phyloP scores from a whole-genome alignment of 768 basidiomycete genomes.

The Coprinopsis sp. region DNA sequence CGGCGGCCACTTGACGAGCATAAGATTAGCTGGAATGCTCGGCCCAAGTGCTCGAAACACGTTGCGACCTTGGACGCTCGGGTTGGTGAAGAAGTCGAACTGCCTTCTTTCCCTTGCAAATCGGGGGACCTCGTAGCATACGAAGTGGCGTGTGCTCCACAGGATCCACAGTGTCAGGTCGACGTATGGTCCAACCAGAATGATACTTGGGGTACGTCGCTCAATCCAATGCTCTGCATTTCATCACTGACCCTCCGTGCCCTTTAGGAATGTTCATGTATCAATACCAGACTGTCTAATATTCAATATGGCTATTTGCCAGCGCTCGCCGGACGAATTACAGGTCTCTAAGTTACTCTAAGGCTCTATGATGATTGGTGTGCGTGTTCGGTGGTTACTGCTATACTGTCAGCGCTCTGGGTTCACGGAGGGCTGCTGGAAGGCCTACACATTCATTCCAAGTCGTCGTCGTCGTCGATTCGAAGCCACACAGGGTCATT shows the following conservation, averaged over 20 bases:
- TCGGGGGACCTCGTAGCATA: conserved; percentile 22
- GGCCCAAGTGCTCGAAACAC: conserved; percentile 16
- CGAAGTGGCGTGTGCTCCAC: conserved; percentile 22
- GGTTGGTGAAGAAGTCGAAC: conserved; percentile 20
- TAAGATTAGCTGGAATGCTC: conserved; percentile 19
- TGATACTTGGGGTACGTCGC: conserved; percentile 23
- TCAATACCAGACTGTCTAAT: conserved; percentile 21
- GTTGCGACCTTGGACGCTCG: conserved; percentile 18
- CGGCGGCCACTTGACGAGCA: conserved; percentile 20
- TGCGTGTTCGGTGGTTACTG: too few species aligned
- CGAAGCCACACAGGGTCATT: too few species aligned
- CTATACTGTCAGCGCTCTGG: too few species aligned
- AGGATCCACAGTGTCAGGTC: conserved; percentile 17
- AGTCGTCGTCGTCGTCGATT: too few species aligned
- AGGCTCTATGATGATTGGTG: too few species aligned
- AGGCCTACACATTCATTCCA: too few species aligned
- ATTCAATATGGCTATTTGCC: neutral
- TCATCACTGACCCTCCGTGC: neutral
- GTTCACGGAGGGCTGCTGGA: too few species aligned
- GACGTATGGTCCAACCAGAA: conserved; percentile 29
- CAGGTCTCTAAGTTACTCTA: too few species aligned
- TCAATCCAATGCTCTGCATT: neutral
- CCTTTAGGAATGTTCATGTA: conserved; percentile 21
- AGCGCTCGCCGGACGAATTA: too few species aligned
- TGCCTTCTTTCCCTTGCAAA: conserved; percentile 20